Percentiles rank a stretch among this genome's conserved stretches.
phyloP scores from a whole-genome alignment of 2,329 filamentous ascomycete species.

The Cladobotryum mycophilum region DNA sequence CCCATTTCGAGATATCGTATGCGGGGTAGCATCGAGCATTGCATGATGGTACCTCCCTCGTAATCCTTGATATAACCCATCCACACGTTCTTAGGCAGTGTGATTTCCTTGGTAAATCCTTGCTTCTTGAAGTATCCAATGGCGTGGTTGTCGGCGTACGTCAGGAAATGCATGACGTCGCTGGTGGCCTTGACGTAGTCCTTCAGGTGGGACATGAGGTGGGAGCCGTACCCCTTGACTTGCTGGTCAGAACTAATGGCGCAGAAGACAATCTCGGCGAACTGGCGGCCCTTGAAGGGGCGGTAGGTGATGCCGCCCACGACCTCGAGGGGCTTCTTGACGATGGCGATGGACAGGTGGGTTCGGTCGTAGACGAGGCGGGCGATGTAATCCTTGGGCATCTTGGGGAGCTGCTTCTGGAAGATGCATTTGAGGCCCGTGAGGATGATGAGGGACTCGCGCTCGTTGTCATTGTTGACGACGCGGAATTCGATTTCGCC shows the following conservation, averaged over 20 bases:
- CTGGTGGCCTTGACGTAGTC: slow-evolving; percentile 97
- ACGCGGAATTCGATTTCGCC: slow-evolving; percentile 96
- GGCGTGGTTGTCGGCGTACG: slow-evolving; percentile 97
- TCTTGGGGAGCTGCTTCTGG: slow-evolving; percentile 96
- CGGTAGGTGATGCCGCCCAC: slow-evolving; percentile 95
- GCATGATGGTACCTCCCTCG: slow-evolving; percentile 98
- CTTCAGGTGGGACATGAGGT: slow-evolving; percentile 96
- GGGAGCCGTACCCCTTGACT: slow-evolving; percentile 95
- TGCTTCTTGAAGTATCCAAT: slow-evolving; percentile 99
- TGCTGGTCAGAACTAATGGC: slow-evolving; percentile 97
- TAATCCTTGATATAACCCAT: slow-evolving; percentile 99
- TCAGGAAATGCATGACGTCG: slow-evolving; percentile 96
- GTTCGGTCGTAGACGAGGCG: slow-evolving; percentile 95
- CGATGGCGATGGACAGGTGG: slow-evolving; percentile 92
- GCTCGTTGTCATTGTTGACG: slow-evolving; percentile 89
- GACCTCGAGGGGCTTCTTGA: slow-evolving; percentile 94
- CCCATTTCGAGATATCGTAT: slow-evolving; percentile 91
- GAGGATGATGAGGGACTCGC: slow-evolving; percentile 86
- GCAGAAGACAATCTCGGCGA: slow-evolving; percentile 98
- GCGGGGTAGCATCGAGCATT: slow-evolving; percentile 93
- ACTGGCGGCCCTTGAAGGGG: slow-evolving; percentile 84
- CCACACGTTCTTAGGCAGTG: slow-evolving; percentile 82
- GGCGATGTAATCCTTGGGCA: slow-evolving; percentile 99
- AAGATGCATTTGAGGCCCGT: slow-evolving; percentile 97
- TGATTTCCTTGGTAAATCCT: slow-evolving; percentile 98